Percentiles rank a stretch among this genome's conserved stretches.
Conservation (phyloP, 2,329 filamentous ascomycete species). For the Chrysoporthe deuterocubensis region DNA sequence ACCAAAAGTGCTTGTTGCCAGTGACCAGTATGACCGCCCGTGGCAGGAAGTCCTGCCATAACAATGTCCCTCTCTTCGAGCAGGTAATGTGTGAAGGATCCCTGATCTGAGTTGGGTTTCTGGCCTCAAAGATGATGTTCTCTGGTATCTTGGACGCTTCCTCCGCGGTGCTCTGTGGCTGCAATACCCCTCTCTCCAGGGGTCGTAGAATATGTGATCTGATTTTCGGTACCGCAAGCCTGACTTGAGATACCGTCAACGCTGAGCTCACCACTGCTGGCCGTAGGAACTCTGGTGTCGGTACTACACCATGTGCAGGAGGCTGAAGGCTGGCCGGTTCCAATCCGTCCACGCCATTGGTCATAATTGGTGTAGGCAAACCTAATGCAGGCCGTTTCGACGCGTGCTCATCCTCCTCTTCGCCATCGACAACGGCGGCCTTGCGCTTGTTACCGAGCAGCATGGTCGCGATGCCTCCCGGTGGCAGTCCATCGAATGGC, state of each 20-base stretch:
- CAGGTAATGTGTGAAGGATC: slow-evolving; percentile 86
- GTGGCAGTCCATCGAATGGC: slow-evolving; percentile 89
- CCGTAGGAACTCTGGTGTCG: slow-evolving; percentile 81
- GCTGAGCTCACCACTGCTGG: slow-evolving; percentile 85
- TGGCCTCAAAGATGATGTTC: slow-evolving; percentile 83
- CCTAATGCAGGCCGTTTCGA: slow-evolving; percentile 57
- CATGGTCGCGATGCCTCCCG: slow-evolving; percentile 83
- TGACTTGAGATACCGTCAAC: slow-evolving; percentile 79
- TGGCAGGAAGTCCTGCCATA: slow-evolving; percentile 96
- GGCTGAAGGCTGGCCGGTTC: slow-evolving; percentile 72
- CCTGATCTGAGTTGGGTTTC: slow-evolving; percentile 75
- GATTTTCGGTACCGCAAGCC: slow-evolving; percentile 86
- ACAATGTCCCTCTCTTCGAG: slow-evolving; percentile 74
- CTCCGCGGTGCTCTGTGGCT: slow-evolving; percentile 57
- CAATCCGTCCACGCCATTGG: slow-evolving; percentile 77
- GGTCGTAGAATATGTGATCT: slow-evolving; percentile 81
- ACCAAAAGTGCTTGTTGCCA: slow-evolving; percentile 90
- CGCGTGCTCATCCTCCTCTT: slow-evolving; percentile 69
- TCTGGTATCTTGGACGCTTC: slow-evolving; percentile 67
- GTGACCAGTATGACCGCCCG: slow-evolving; percentile 86
- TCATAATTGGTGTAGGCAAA: slow-evolving; percentile 74
- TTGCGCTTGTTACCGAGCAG: slow-evolving; percentile 94
- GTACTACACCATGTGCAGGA: slow-evolving; percentile 62
- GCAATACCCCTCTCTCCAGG: slow-evolving; percentile 68
- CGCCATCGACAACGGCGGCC: slow-evolving; percentile 71